These are phyloP conservation scores for Gelatoporia subvermispora DNA, from an alignment of 768 basidiomycete genomes.

Conservation along the genomic window DNA sequence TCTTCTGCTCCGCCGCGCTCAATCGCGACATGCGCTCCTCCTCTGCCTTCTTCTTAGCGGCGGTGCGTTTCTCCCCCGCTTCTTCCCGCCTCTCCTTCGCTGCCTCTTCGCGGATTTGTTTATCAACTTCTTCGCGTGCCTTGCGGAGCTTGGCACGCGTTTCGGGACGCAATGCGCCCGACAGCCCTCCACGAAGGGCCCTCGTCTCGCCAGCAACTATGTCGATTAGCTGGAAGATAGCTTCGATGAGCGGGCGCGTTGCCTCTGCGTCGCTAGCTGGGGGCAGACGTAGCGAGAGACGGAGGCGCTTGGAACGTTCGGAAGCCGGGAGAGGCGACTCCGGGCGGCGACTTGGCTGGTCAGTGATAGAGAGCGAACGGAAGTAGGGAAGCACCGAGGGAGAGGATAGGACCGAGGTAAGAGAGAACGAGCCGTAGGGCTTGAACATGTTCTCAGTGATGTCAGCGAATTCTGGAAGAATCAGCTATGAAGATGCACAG, in stretches of 20 bases:
- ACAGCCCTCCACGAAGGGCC: constrained; percentile 18
- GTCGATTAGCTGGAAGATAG: constrained; percentile 75
- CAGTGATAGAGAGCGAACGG: constrained; percentile 85
- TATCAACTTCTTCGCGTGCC: constrained; percentile 66
- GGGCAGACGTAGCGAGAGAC: constrained; percentile 61
- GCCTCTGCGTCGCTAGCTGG: constrained; percentile 41
- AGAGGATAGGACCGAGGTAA: constrained; percentile 57
- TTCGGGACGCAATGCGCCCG: constrained; percentile 55
- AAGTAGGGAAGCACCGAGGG: constrained; percentile 70
- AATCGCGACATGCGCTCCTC: constrained; percentile 70
- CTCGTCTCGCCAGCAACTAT: constrained; percentile 34
- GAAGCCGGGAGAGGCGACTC: constrained; percentile 40
- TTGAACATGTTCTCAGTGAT: constrained; percentile 77
- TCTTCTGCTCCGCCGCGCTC: constrained; percentile 77
- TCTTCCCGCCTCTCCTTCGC: constrained; percentile 69
- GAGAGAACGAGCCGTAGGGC: constrained; percentile 39
- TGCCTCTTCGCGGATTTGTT: constrained; percentile 61
- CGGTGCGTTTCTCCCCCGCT: constrained; percentile 64
- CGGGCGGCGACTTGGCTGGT: constrained; percentile 78
- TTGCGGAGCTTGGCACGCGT: constrained; percentile 74
- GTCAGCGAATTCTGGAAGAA: constrained; percentile 69
- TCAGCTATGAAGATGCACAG: neutral
- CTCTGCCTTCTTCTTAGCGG: constrained; percentile 68
- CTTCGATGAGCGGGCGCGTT: constrained; percentile 56
- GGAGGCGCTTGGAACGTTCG: constrained; percentile 66